Evolutionary conservation across 2,329 filamentous ascomycete genomes (phyloP).

Genomic region (Xylaria sp.): DNA sequence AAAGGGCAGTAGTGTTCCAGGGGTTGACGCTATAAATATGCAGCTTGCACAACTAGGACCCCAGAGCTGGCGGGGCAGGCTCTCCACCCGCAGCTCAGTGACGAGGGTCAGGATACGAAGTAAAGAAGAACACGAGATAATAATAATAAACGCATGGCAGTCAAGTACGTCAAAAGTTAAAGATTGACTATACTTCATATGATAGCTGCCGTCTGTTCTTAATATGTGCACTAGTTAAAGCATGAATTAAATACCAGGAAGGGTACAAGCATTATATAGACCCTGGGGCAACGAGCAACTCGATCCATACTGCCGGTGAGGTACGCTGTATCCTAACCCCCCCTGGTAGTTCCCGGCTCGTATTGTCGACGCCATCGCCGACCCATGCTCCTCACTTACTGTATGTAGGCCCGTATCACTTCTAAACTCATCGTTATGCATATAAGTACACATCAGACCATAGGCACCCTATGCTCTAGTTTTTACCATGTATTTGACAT

Average conservation of each 20-base stretch:
- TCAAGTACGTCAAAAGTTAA: neutral
- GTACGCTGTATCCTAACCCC: neutral
- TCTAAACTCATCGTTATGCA: slow-evolving; percentile 29
- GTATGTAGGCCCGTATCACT: slow-evolving; percentile 27
- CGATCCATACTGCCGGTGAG: neutral
- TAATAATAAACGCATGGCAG: slow-evolving; percentile 19
- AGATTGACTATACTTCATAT: slow-evolving; percentile 10
- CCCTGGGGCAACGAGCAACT: neutral
- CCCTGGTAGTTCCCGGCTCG: slow-evolving; percentile 6
- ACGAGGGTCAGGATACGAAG: slow-evolving; percentile 32
- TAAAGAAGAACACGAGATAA: slow-evolving; percentile 28
- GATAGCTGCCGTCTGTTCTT: slow-evolving; percentile 18
- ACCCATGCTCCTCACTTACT: slow-evolving; percentile 25
- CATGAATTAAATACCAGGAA: slow-evolving; percentile 1
- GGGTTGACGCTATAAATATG: slow-evolving; percentile 5
- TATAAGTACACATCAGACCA: neutral
- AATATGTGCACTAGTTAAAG: neutral
- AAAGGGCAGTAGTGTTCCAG: slow-evolving; percentile 3
- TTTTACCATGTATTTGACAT: too few relatives aligned
- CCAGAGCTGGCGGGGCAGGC: slow-evolving; percentile 16
- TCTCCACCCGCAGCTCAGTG: slow-evolving; percentile 15
- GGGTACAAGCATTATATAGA: neutral
- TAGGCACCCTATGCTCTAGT: neutral
- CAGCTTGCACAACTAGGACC: slow-evolving; percentile 11
- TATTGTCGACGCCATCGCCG: slow-evolving; percentile 34